phyloP scores from a whole-genome alignment of 495 filamentous ascomycete genomes.

The Schizothecium vesticola region DNA sequence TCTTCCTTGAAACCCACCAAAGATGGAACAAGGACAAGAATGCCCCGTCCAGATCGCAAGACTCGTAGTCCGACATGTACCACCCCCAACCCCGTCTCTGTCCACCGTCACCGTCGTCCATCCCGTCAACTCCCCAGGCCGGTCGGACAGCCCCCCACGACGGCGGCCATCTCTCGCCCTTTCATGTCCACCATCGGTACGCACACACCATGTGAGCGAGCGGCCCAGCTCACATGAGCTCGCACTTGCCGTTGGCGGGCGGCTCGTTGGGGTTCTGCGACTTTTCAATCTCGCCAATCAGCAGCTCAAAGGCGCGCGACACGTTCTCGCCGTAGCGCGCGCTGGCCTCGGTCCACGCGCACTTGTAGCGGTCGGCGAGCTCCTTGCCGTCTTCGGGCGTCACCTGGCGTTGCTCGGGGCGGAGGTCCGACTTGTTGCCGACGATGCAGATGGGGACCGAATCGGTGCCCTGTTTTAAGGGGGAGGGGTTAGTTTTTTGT shows the following conservation, averaged over 20 bases:
- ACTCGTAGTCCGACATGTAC: background rate
- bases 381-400: conserved; percentile 73
- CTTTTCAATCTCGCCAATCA: conserved; percentile 94
- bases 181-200: background rate
- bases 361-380: conserved; percentile 78
- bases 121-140: background rate
- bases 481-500: background rate
- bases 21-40: background rate
- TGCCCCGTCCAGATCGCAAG: background rate
- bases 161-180: background rate
- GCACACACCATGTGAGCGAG: background rate
- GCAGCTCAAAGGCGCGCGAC: conserved; percentile 82
- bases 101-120: background rate
- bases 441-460: conserved; percentile 90
- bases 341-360: conserved; percentile 91
- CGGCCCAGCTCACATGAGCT: conserved; percentile 68
- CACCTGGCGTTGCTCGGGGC: conserved; percentile 89
- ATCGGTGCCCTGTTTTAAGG: conserved; percentile 68
- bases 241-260: conserved; percentile 70
- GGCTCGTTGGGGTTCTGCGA: conserved; percentile 84
- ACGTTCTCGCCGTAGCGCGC: conserved; percentile 94
- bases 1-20: background rate
- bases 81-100: background rate
- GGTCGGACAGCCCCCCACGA: background rate
- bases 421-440: conserved; percentile 94